phyloP scores from a whole-genome alignment of 495 filamentous ascomycete species.

The Neurospora tetrasperma region DNA sequence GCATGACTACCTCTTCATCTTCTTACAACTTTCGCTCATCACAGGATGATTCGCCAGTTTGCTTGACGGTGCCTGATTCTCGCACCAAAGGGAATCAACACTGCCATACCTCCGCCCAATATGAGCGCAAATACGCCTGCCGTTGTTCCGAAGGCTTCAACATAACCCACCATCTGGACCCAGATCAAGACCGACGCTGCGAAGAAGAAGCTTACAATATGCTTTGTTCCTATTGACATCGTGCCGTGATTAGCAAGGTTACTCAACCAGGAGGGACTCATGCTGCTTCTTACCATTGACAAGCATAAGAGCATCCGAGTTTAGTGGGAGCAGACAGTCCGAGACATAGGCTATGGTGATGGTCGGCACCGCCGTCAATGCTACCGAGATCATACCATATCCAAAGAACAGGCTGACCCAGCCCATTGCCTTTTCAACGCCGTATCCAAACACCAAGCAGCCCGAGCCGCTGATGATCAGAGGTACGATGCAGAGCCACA shows the following conservation, averaged over 20 bases:
- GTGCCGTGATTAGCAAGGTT: background rate
- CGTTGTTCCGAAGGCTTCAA: constrained; percentile 42
- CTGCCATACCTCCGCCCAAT: constrained; percentile 18
- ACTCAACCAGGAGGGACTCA: too few species aligned
- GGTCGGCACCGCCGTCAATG: constrained; percentile 25
- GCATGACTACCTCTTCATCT: background rate
- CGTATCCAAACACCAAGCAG: constrained; percentile 29
- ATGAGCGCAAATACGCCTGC: constrained; percentile 35
- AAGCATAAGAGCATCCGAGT: constrained; percentile 26
- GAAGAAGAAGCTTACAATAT: constrained; percentile 25
- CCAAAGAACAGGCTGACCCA: constrained; percentile 27
- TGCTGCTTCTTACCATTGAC: constrained; percentile 20
- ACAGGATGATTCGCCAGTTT: constrained; percentile 23
- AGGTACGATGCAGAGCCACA: constrained; percentile 36
- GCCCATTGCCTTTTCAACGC: constrained; percentile 19
- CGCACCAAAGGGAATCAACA: constrained; percentile 22
- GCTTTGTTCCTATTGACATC: constrained; percentile 16
- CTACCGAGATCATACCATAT: constrained; percentile 24
- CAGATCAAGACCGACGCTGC: constrained; percentile 32
- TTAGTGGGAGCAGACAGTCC: constrained; percentile 24
- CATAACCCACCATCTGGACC: constrained; percentile 39
- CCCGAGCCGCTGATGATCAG: constrained; percentile 27
- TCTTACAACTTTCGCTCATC: background rate
- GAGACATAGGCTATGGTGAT: constrained; percentile 26
- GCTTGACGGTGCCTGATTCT: constrained; percentile 22